A percentile compares a stretch with the other conserved stretches of the same genome.
phyloP scores from a whole-genome alignment of 495 filamentous ascomycete species.

The Trichoderma gamsii region DNA sequence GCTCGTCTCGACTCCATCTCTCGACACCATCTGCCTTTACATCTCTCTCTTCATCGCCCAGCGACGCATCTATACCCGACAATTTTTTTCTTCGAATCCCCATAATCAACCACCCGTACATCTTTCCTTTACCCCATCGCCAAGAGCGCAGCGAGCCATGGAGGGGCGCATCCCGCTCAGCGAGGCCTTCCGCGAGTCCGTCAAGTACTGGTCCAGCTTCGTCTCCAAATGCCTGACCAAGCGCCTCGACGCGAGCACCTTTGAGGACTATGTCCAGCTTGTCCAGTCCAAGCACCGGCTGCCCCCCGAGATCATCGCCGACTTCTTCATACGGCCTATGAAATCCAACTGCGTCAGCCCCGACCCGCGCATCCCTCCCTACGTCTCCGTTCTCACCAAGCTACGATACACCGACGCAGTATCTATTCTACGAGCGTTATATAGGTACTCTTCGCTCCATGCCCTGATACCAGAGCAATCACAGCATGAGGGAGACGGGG shows the following conservation, averaged over 20 bases:
- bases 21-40: not conserved
- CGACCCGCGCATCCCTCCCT: slow-evolving; percentile 59
- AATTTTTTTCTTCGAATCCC: not conserved
- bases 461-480: slow-evolving; percentile 20
- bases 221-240: slow-evolving; percentile 37
- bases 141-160: not conserved
- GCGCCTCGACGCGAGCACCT: slow-evolving; percentile 42
- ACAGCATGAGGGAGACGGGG: slow-evolving; percentile 18
- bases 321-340: slow-evolving; percentile 53
- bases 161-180: not conserved
- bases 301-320: slow-evolving; percentile 44
- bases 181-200: slow-evolving; percentile 1
- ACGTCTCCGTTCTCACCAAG: slow-evolving; percentile 56
- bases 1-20: not conserved
- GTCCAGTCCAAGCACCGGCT: slow-evolving; percentile 41
- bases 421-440: slow-evolving; percentile 51
- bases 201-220: slow-evolving; percentile 39
- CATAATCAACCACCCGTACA: not conserved
- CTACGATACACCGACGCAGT: slow-evolving; percentile 47
- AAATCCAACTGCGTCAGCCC: slow-evolving; percentile 42
- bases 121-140: not conserved
- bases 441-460: slow-evolving; percentile 52
- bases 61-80: not conserved
- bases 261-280: slow-evolving; percentile 37
- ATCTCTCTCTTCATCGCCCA: not conserved